A percentile compares a stretch with the other conserved stretches of the same genome.
phyloP scores from a whole-genome alignment of 1,284 basidiomycete species.

The Sanghuangporus baumii region DNA sequence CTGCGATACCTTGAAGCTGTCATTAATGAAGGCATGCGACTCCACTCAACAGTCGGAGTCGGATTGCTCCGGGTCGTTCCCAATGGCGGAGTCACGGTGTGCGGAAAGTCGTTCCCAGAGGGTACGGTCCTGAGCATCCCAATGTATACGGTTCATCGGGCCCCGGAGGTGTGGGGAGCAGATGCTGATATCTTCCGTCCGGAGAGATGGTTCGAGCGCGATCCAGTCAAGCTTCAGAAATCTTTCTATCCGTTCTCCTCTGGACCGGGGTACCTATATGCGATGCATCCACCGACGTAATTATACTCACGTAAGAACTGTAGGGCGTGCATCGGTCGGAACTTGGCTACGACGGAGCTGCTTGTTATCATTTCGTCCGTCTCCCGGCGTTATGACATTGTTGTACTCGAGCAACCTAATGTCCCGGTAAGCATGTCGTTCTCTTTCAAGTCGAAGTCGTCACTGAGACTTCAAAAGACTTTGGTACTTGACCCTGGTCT shows the following conservation, averaged over 20 bases:
- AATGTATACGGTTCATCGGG: conserved; percentile 73
- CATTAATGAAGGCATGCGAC: conserved; percentile 77
- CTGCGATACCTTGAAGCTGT: conserved; percentile 76
- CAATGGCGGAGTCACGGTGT: conserved; percentile 57
- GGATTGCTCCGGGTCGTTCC: conserved; percentile 80
- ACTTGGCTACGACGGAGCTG: conserved; percentile 71
- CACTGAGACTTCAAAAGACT: no score
- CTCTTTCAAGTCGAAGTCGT: neutral
- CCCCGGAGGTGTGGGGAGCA: conserved; percentile 38
- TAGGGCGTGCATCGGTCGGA: conserved; percentile 67
- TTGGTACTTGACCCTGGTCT: neutral
- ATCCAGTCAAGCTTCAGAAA: conserved; percentile 55
- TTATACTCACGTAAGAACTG: neutral
- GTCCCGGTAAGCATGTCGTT: conserved; percentile 23
- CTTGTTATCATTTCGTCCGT: conserved; percentile 65
- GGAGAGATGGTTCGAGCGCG: conserved; percentile 71
- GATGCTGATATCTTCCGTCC: conserved; percentile 36
- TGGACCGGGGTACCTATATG: conserved; percentile 36
- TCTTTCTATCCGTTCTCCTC: conserved; percentile 74
- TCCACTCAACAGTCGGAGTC: conserved; percentile 77
- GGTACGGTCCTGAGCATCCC: conserved; percentile 71
- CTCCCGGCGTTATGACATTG: conserved; percentile 65
- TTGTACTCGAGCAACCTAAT: conserved; percentile 55
- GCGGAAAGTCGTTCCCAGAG: conserved; percentile 57
- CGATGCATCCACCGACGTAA: neutral